Evolutionary conservation across 2,329 filamentous ascomycete genomes (phyloP).

Genomic region (Arthrobotrys sinensis): DNA sequence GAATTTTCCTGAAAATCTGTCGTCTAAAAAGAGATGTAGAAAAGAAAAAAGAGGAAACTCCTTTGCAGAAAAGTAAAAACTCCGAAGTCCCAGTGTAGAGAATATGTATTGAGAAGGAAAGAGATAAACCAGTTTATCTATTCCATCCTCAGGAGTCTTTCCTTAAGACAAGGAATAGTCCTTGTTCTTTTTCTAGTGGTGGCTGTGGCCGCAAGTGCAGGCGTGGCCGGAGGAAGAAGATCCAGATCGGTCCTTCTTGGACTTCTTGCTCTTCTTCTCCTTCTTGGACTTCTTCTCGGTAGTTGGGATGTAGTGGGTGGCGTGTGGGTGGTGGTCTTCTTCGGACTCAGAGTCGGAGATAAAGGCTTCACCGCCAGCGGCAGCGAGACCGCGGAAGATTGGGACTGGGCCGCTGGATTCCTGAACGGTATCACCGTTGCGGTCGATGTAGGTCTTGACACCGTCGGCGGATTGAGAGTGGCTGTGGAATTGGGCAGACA

Average conservation of each 20-base stretch:
- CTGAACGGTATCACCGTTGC: conserved; percentile 52
- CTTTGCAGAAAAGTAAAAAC: conserved; percentile 46
- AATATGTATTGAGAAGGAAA: conserved; percentile 13
- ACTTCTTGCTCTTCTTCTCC: conserved; percentile 56
- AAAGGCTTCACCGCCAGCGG: conserved; percentile 56
- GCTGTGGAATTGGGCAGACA: conserved; percentile 51
- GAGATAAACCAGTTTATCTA: conserved; percentile 20
- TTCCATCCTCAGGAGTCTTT: conserved; percentile 10
- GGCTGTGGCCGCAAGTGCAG: conserved; percentile 45
- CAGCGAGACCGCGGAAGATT: conserved; percentile 52
- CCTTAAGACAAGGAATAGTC: conserved; percentile 6
- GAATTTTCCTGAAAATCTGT: conserved; percentile 54
- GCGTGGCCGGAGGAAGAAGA: conserved; percentile 43
- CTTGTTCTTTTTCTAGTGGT: conserved; percentile 34
- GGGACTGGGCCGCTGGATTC: conserved; percentile 32
- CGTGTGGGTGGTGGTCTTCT: conserved; percentile 32
- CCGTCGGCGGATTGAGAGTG: conserved; percentile 33
- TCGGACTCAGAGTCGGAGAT: conserved; percentile 29
- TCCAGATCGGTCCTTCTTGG: conserved; percentile 58
- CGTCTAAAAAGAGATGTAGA: conserved; percentile 27
- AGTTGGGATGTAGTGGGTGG: conserved; percentile 7
- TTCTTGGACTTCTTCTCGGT: conserved; percentile 8
- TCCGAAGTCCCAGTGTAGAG: conserved; percentile 29
- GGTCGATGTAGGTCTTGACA: conserved; percentile 43
- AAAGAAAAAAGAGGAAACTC: conserved; percentile 26